Conservation (phyloP, 2,329 filamentous ascomycete species). For the Arthrobotrys megalospora region DNA sequence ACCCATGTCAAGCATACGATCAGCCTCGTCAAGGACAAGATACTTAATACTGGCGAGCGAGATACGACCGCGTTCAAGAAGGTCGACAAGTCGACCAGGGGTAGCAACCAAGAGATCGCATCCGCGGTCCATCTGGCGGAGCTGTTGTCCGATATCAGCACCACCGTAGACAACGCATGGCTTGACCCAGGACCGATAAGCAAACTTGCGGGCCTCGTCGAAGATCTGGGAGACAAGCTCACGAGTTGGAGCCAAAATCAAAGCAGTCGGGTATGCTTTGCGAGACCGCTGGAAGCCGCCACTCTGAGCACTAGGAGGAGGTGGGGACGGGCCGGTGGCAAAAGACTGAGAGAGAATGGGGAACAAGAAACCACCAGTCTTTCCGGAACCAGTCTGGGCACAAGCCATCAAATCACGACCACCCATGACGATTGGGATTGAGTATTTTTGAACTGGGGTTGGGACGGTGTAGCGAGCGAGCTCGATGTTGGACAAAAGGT, state of each 20-base stretch:
- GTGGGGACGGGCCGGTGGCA: constrained; percentile 85
- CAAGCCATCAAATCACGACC: constrained; percentile 99
- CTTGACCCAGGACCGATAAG: constrained; percentile 98
- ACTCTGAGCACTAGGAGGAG: constrained; percentile 71
- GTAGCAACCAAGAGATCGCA: constrained; percentile 98
- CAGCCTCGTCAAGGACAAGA: constrained; percentile 97
- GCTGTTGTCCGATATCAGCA: constrained; percentile 97
- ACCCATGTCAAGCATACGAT: constrained; percentile 99
- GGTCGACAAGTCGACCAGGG: constrained; percentile 94
- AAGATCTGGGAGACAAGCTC: constrained; percentile 99
- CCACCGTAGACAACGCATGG: constrained; percentile 99
- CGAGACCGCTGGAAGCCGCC: constrained; percentile 89
- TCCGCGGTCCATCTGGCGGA: constrained; percentile 96
- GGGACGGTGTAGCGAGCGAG: constrained; percentile 94
- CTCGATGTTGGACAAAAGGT: constrained; percentile 92
- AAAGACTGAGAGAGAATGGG: constrained; percentile 98
- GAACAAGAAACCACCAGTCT: constrained; percentile 99
- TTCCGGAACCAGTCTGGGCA: constrained; percentile 98
- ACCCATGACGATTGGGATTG: constrained; percentile 97
- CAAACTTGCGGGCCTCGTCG: constrained; percentile 97
- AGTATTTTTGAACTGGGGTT: constrained; percentile 99
- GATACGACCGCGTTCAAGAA: constrained; percentile 98
- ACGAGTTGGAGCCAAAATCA: constrained; percentile 96
- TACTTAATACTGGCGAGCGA: constrained; percentile 99
- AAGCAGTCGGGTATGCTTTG: constrained; percentile 95